Evolutionary conservation across 1,284 basidiomycete species (phyloP), one percentile per base, ranked within the genome.

Genomic region (Cryptococcus hybrid): DNA sequence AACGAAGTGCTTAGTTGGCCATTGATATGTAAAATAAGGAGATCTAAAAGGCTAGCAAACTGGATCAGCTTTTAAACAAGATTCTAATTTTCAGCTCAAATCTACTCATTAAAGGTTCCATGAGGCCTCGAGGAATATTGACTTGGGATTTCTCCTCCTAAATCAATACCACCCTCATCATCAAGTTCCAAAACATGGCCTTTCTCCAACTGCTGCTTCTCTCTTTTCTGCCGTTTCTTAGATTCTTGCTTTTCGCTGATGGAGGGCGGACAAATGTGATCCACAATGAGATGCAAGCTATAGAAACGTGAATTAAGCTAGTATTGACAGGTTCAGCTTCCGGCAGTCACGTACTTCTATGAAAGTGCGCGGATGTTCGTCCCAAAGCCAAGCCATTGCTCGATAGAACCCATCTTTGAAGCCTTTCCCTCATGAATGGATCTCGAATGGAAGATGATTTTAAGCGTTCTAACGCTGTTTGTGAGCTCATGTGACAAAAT

Each of bases 351-450:
- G 51, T 46, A 68, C 66, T 69, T 71, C 63, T 2, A 73, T 50
- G 4, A 71, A 47, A 9, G 69, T 70, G 5, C 62, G 58, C 6
- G 69, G 69, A 50, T 68, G 66, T 13, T 69, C 47, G 7, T 65
- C 61, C 63, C 63, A 70, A 7, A 73, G 42, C 71, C 71, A 73
- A 0, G 52, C 61, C 6, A 63, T 39, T 6, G 60, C 63, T 38
- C 54, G 43, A 47, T 60, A 68, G 50, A 65, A 69, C 8, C 55
- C 64, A 7, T 60, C 51, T 55, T 63, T 63, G 57, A 59, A 59
- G 2, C 68, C 69, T 53, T 73, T 73, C n/a, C 71, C 47, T 71
- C 65, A 52, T 71, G 69, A 35, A 73, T 73, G 4, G 68, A 70
- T 18, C 71, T 44, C 3, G 62, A 59, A 24, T 73, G 69, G 59